Evolutionary conservation across 768 basidiomycete species (phyloP).

Genomic region (Flagelloscypha sp.): DNA sequence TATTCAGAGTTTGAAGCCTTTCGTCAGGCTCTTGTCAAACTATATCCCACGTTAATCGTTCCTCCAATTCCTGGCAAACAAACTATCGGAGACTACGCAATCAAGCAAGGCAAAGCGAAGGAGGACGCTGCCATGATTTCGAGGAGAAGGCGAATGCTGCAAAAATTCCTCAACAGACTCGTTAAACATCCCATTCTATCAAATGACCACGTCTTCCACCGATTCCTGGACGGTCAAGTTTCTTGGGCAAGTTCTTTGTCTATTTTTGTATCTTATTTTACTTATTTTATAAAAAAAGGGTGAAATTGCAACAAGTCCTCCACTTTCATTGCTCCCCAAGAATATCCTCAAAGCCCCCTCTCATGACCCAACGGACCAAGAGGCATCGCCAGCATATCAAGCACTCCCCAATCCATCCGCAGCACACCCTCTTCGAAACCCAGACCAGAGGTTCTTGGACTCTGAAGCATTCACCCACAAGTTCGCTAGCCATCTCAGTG

Average conservation of each 20-base stretch:
- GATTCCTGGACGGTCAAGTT: conserved; percentile 91
- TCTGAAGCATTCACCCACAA: conserved; percentile 94
- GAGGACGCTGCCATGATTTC: conserved; percentile 92
- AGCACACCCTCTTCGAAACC: conserved; percentile 79
- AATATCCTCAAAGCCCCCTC: conserved; percentile 93
- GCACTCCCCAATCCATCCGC: conserved; percentile 86
- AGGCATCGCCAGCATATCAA: conserved; percentile 64
- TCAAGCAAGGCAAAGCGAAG: conserved; percentile 93
- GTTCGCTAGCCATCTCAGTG: conserved; percentile 85
- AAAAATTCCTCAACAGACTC: conserved; percentile 88
- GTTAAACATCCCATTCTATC: conserved; percentile 91
- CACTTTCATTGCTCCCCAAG: conserved; percentile 86
- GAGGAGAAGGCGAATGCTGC: conserved; percentile 86
- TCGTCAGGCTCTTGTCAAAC: conserved; percentile 68
- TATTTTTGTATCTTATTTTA: conserved; percentile 2
- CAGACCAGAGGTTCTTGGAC: conserved; percentile 93
- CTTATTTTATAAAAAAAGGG: conserved; percentile 36
- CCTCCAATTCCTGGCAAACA: conserved; percentile 98
- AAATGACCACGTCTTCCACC: conserved; percentile 92
- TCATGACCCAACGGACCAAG: conserved; percentile 83
- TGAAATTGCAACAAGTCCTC: conserved; percentile 90
- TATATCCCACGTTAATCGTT: conserved; percentile 94
- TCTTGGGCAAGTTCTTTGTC: conserved; percentile 66
- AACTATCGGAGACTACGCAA: conserved; percentile 90
- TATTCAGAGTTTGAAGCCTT: conserved; percentile 98